Conservation (phyloP, 1,284 basidiomycete species). For the Pterula multifida region DNA sequence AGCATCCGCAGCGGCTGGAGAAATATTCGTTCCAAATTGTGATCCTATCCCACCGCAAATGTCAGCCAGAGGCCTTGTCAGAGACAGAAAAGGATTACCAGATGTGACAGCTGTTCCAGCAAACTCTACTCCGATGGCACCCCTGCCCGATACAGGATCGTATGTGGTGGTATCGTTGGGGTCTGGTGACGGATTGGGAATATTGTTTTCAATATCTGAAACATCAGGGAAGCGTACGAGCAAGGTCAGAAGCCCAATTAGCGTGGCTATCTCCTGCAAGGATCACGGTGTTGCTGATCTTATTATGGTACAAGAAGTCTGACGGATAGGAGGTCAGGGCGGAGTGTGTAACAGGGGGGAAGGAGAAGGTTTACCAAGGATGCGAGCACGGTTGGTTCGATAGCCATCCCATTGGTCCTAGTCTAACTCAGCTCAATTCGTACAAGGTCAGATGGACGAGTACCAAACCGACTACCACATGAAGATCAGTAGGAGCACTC, state of each 20-base stretch:
- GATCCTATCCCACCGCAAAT: background rate
- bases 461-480: too few species aligned
- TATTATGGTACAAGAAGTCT: slow-evolving; percentile 31
- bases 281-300: slow-evolving; percentile 47
- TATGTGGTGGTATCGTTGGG: background rate
- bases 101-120: background rate
- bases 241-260: slow-evolving; percentile 49
- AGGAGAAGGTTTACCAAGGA: slow-evolving; percentile 26
- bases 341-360: background rate
- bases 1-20: background rate
- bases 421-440: too few species aligned
- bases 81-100: background rate
- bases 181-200: background rate
- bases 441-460: too few species aligned
- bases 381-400: slow-evolving; percentile 40
- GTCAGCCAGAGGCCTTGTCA: background rate
- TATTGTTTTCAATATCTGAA: background rate
- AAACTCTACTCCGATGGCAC: slow-evolving; percentile 1
- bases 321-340: background rate
- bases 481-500: too few species aligned
- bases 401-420: slow-evolving; percentile 60
- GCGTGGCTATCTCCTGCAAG: slow-evolving; percentile 58
- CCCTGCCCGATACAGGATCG: background rate
- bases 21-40: background rate
- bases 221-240: slow-evolving; percentile 20